Conservation (phyloP, 495 filamentous ascomycete species). For the Xanthoparmelia taractica region DNA sequence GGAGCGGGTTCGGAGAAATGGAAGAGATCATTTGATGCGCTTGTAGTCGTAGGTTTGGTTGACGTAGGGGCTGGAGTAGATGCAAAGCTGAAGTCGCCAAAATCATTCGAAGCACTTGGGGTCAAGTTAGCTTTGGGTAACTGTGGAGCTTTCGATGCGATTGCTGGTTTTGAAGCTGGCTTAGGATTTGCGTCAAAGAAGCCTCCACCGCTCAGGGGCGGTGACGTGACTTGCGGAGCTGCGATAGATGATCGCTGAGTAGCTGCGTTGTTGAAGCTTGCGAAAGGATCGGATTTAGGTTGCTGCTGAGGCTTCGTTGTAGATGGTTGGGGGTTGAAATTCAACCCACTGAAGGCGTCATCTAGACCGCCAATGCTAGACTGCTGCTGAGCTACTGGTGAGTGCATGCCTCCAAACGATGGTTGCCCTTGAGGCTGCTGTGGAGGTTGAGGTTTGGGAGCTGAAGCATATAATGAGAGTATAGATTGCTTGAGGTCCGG, state of each 20-base stretch:
- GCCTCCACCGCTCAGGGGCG: conserved; percentile 52
- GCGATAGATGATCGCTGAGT: conserved; percentile 46
- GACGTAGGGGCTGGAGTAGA: conserved; percentile 38
- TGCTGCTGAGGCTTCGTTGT: conserved; percentile 40
- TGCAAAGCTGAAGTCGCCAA: conserved; percentile 46
- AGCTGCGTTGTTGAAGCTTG: conserved; percentile 50
- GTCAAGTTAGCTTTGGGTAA: conserved; percentile 36
- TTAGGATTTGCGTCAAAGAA: conserved; percentile 66
- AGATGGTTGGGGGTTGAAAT: conserved; percentile 56
- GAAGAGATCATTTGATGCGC: conserved; percentile 62
- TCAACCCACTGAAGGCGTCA: conserved; percentile 81
- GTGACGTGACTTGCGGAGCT: conserved; percentile 46
- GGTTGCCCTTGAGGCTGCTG: conserved; percentile 49
- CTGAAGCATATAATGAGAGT: conserved; percentile 85
- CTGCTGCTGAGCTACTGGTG: conserved; percentile 40
- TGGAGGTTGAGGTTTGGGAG: conserved; percentile 58
- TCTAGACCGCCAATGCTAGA: conserved; percentile 65
- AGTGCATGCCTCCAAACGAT: conserved; percentile 63
- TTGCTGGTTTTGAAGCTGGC: conserved; percentile 43
- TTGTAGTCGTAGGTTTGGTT: conserved; percentile 37
- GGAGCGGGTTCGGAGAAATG: conserved; percentile 61
- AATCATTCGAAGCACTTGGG: conserved; percentile 39
- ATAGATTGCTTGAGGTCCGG: conserved; percentile 97
- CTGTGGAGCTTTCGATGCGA: conserved; percentile 37
- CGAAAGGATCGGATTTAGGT: conserved; percentile 64